Evolutionary conservation across 2,329 filamentous ascomycete genomes (phyloP), one percentile per base, ranked within the genome.

Genomic region (Mycosphaerella sp.): DNA sequence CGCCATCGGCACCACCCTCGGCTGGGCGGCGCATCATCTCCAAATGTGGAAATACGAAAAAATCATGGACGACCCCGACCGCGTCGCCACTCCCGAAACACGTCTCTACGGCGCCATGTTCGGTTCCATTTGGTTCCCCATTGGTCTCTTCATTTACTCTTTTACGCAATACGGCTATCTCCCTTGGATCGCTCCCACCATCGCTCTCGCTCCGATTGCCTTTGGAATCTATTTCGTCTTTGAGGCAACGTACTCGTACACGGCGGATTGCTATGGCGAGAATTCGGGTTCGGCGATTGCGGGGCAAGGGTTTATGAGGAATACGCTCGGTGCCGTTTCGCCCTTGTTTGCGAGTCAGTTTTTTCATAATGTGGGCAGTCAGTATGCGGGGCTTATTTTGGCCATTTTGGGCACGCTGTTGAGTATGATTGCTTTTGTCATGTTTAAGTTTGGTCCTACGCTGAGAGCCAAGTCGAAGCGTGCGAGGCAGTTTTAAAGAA

Each of bases 191-290:
- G 77, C 73, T 0, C 77, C 77, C 1, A 67, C 72, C 32, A 74
- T 79, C 47, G 74, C 73, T 11, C 72, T 80, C 2, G 76, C 72
- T 0, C 73, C 75, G 7, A 79, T 79, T 48, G 71, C 75, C 2
- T 73, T 79, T 52, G 77, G 77, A 4, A 79, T 80, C 64, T 79
- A 75, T 72, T 80, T 79, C 67, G 76, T 73, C 26, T 73, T 74
- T 58, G 72, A 73, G 59, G 66, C 65, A 12, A 72, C 70, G 10
- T 79, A 79, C 63, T 73, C 69, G 6, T 79, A 77, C 62, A 79
- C 77, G 0, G 73, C 76, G 4, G 77, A 79, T 59, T 79, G 77
- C 64, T 79, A 79, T 54, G 76, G 76, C 17, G 72, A 74, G 53
- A 77, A 66, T 26, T 68, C 70, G 1, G 70, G 67, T 1, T 70